Evolutionary conservation across 2,329 filamentous ascomycete species (phyloP).

Genomic region (Hymenotorrendiella dingleyae): DNA sequence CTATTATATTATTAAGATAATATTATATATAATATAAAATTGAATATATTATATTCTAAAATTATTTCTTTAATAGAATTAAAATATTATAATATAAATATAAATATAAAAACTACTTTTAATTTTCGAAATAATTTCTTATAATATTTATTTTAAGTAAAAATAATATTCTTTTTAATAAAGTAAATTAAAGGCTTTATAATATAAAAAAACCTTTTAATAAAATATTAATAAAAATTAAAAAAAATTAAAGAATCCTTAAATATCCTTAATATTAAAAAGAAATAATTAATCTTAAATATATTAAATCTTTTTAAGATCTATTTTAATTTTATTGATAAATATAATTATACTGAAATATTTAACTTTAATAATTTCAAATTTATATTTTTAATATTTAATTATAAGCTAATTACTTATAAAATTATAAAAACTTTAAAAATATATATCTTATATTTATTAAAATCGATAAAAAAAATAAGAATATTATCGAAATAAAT

Average conservation of each 20-base stretch:
- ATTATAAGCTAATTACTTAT: background rate
- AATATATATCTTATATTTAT: no score
- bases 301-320: conserved; percentile 6
- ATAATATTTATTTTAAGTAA: no score
- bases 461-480: background rate
- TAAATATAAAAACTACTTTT: no score
- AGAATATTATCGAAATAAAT: background rate
- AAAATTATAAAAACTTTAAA: conserved; percentile 2
- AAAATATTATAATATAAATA: no score
- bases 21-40: no score
- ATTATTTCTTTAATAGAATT: no score
- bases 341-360: background rate
- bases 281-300: background rate
- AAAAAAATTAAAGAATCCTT: conserved; percentile 9
- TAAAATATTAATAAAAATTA: conserved; percentile 13
- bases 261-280: background rate
- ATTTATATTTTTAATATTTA: conserved; percentile 2
- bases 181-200: no score
- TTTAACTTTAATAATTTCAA: background rate
- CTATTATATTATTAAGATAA: no score
- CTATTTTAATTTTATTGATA: background rate
- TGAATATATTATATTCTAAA: no score
- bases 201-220: no score
- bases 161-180: no score
- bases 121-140: no score